Percentiles rank a stretch among this genome's conserved stretches.
These are phyloP conservation scores for Obelidium mucronatum DNA, from an alignment of 192 early-diverging fungal species.

Conservation along the genomic window DNA sequence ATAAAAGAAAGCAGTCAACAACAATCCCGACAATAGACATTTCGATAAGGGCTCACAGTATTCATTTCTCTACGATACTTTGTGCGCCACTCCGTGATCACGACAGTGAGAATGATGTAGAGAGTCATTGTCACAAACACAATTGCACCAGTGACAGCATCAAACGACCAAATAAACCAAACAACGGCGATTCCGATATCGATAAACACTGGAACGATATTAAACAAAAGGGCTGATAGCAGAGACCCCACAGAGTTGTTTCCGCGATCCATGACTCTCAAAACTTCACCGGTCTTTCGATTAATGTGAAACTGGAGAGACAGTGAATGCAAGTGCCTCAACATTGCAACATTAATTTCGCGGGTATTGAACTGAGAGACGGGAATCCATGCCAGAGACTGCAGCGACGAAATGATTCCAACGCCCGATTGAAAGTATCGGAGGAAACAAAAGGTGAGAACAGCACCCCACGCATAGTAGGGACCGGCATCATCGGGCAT, in stretches of 20 bases:
- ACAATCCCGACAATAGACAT: conserved; percentile 55
- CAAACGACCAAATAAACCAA: conserved; percentile 49
- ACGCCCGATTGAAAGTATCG: conserved; percentile 81
- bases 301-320: conserved; percentile 74
- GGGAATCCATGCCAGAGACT: conserved; percentile 92
- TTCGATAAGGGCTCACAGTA: no score
- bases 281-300: conserved; percentile 66
- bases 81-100: conserved; percentile 77
- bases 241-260: conserved; percentile 68
- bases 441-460: conserved; percentile 68
- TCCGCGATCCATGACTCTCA: conserved; percentile 89
- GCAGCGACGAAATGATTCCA: conserved; percentile 74
- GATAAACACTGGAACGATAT: conserved; percentile 86
- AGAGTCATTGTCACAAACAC: conserved; percentile 86
- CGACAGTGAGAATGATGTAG: conserved; percentile 84
- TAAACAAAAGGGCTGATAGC: conserved; percentile 84
- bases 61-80: conserved; percentile 32
- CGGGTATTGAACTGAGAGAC: conserved; percentile 92
- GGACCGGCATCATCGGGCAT: conserved; percentile 3
- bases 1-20: conserved; percentile 83
- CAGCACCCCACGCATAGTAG: conserved; percentile 60
- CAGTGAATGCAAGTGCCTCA: conserved; percentile 87
- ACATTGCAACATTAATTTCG: conserved; percentile 89
- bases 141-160: conserved; percentile 81
- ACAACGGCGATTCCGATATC: conserved; percentile 87